phyloP scores from a whole-genome alignment of 2,329 filamentous ascomycete species.

The Colletotrichum nymphaeae region DNA sequence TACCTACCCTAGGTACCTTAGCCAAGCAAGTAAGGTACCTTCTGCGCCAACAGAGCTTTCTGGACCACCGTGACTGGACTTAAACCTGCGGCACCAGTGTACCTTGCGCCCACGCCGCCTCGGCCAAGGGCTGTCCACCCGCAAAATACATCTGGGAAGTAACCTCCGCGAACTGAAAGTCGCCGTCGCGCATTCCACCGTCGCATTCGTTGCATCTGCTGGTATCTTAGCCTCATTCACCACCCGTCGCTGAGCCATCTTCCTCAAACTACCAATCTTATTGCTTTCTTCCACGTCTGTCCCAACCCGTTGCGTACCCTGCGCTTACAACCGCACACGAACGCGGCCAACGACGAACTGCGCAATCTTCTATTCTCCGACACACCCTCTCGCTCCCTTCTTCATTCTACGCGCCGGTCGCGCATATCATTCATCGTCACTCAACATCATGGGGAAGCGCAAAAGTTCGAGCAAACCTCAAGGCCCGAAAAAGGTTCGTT shows the following conservation, averaged over 20 bases:
- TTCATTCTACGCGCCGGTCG: constrained; percentile 6
- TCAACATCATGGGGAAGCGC: constrained; percentile 80
- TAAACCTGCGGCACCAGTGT: neutral
- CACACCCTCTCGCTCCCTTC: neutral
- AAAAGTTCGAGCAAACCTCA: constrained; percentile 87
- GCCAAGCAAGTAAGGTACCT: no score
- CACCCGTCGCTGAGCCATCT: neutral
- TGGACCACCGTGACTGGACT: neutral
- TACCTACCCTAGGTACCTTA: no score
- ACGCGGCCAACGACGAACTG: neutral
- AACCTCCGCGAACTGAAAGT: neutral
- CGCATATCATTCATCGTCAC: neutral
- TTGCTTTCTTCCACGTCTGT: neutral
- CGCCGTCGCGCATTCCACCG: constrained; percentile 5
- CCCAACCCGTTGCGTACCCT: neutral
- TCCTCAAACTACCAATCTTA: neutral
- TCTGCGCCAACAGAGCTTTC: neutral
- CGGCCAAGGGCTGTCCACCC: neutral
- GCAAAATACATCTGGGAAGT: neutral
- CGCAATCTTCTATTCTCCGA: neutral
- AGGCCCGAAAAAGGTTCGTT: constrained; percentile 81
- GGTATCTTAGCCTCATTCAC: neutral
- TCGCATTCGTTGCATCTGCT: neutral
- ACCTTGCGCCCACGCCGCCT: neutral
- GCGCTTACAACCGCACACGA: neutral